Conservation (phyloP, 148 eudicot genomes). For the Drosera capensis region DNA sequence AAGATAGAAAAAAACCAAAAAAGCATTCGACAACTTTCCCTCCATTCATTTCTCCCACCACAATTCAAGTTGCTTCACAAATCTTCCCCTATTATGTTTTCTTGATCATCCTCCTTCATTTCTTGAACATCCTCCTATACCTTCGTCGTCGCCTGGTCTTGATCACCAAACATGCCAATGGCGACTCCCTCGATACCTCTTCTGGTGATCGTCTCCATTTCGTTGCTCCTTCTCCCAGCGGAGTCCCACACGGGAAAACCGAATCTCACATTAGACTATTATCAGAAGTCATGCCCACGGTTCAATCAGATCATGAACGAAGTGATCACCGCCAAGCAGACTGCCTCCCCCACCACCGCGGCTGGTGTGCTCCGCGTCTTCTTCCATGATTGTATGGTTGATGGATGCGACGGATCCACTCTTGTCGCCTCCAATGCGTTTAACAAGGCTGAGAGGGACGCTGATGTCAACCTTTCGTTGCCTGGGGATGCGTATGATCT, state of each 20-base stretch:
- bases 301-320: conserved; percentile 18
- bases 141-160: not conserved
- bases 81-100: too few relatives aligned
- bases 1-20: too few relatives aligned
- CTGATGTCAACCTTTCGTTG: conserved; percentile 36
- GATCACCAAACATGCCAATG: conserved; percentile 6
- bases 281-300: conserved; percentile 34
- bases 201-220: conserved; percentile 5
- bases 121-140: not conserved
- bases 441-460: conserved; percentile 41
- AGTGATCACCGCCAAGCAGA: conserved; percentile 25
- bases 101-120: not conserved
- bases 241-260: conserved; percentile 6
- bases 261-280: conserved; percentile 17
- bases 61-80: too few relatives aligned
- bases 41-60: too few relatives aligned
- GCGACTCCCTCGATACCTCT: conserved; percentile 5
- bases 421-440: conserved; percentile 37
- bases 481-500: conserved; percentile 63
- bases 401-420: conserved; percentile 46
- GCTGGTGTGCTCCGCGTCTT: conserved; percentile 33
- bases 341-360: conserved; percentile 30
- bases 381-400: conserved; percentile 57
- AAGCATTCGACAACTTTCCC: too few relatives aligned
- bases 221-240: not conserved